Base-by-base conservation (phyloP, 352 stramenopile species). In the Thalassiosira exigua region DNA sequence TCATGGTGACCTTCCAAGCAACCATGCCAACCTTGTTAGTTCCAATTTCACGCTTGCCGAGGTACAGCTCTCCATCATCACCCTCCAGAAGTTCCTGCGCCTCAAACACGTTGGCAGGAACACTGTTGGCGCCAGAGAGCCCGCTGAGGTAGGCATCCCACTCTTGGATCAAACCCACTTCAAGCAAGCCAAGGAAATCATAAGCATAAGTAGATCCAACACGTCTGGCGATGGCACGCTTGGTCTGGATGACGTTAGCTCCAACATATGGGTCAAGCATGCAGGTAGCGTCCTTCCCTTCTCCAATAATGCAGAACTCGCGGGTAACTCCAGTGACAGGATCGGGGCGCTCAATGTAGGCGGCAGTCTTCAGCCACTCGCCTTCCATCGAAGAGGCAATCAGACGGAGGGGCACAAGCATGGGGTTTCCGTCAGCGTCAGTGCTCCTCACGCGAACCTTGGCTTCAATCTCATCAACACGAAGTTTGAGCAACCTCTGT, bases 151-250 rank as follows among this genome's bases (percentile, higher is more conserved):
- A 98, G 39, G 92, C 89, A 39, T 96, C 91, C 97, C 97, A 99
- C 46, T 96, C 91, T 48, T 94, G 92, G 67, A 98, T 86, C 66
- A 99, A 82, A 50, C 94, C 96, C 85, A 98, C 97, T 86, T 99
- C 97, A 65, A 99, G 94, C 17, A 99, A 91, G 75, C 98, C 97
- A 58, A 99, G 85, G 93, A 99, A 99, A 90, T 99, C 98, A 90
- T 99, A 99, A 32, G 97, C 96, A 86, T 99, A 99, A 4, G 98
- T 98, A 26, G 97, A 99, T 87, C 98, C 98, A 67, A 98, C 98
- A 89, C 97, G 96, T 79, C 94, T 90, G 71, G 94, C 94, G 32
- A 93, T 91, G 22, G 92, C 88, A 72, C 94, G 89, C 90, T 96
- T 96, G n/a, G 89, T 95, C 70, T 95, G 89, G 27, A 96, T 89